These are phyloP conservation scores for Phytophthora pistaciae DNA, from an alignment of 352 stramenopile genomes.

Conservation along the genomic window DNA sequence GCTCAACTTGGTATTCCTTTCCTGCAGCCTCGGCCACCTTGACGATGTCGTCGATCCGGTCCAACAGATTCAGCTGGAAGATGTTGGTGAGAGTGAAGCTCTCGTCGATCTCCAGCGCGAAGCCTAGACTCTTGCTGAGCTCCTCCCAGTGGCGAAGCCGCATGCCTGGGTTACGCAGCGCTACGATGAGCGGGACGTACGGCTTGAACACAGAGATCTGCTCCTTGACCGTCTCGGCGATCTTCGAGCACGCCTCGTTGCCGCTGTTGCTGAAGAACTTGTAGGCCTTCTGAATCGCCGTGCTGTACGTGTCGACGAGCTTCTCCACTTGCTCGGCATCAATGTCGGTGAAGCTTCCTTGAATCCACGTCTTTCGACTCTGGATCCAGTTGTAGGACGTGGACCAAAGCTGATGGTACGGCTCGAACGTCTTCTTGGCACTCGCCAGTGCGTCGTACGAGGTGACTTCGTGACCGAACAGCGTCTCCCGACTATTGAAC, in stretches of 20 bases:
- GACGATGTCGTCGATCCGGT: slow-evolving; percentile 92
- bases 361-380: slow-evolving; percentile 93
- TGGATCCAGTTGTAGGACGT: slow-evolving; percentile 93
- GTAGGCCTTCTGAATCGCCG: slow-evolving; percentile 91
- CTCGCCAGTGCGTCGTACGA: slow-evolving; percentile 89
- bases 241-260: slow-evolving; percentile 88
- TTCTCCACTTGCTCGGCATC: slow-evolving; percentile 94
- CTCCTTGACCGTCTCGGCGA: slow-evolving; percentile 92
- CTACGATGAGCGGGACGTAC: slow-evolving; percentile 92
- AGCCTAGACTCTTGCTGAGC: slow-evolving; percentile 78
- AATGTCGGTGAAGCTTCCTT: slow-evolving; percentile 91
- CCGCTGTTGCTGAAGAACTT: slow-evolving; percentile 94
- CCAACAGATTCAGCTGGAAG: slow-evolving; percentile 85
- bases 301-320: slow-evolving; percentile 84
- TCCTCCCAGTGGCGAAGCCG: slow-evolving; percentile 94
- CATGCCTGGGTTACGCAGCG: slow-evolving; percentile 95
- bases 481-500: slow-evolving; percentile 94
- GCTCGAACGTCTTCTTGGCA: slow-evolving; percentile 95
- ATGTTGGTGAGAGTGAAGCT: slow-evolving; percentile 88
- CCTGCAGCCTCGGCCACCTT: slow-evolving; percentile 93
- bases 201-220: slow-evolving; percentile 95
- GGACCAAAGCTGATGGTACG: slow-evolving; percentile 94
- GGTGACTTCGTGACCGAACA: slow-evolving; percentile 92
- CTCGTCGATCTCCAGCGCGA: slow-evolving; percentile 91
- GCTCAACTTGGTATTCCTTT: slow-evolving; percentile 96